These are phyloP conservation scores for Skeletonema grethae DNA, from an alignment of 108 stramenopile genomes.

Conservation along the genomic window DNA sequence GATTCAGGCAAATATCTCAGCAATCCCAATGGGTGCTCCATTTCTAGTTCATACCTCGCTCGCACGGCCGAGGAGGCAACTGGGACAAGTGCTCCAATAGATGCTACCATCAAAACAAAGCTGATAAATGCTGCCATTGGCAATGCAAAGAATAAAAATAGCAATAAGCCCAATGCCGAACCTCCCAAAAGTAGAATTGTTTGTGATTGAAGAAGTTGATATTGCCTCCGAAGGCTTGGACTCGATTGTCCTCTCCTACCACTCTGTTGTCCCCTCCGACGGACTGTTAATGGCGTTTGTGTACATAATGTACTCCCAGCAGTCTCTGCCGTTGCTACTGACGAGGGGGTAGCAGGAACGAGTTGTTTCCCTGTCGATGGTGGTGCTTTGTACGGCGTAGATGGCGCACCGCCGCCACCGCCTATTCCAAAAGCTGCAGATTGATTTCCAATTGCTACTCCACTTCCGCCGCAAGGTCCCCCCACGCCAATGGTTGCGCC, in stretches of 20 bases:
- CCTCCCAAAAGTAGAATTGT: constrained; percentile 28
- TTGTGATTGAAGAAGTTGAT: constrained; percentile 37
- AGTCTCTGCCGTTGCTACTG: constrained; percentile 40
- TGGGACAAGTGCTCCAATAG: constrained; percentile 35
- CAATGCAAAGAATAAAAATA: constrained; percentile 43
- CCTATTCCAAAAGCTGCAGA: constrained; percentile 10
- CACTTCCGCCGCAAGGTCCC: not conserved
- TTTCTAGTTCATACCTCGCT: constrained; percentile 35
- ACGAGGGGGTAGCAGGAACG: constrained; percentile 25
- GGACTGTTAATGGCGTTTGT: constrained; percentile 12
- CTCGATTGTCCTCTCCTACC: not conserved
- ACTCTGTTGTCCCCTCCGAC: constrained; percentile 15
- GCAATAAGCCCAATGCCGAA: constrained; percentile 26
- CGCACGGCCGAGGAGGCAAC: constrained; percentile 28
- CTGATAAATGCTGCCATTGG: constrained; percentile 40
- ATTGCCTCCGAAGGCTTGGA: constrained; percentile 29
- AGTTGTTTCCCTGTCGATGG: constrained; percentile 14
- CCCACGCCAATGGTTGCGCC: not conserved
- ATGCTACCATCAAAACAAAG: constrained; percentile 26
- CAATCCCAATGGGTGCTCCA: constrained; percentile 41
- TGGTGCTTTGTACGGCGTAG: constrained; percentile 31
- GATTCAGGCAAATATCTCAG: constrained; percentile 57
- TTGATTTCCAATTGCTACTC: not conserved
- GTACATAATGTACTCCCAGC: constrained; percentile 34
- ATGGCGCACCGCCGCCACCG: not conserved